phyloP scores from a whole-genome alignment of 208 protist species.

The Acanthamoeba healyi region DNA sequence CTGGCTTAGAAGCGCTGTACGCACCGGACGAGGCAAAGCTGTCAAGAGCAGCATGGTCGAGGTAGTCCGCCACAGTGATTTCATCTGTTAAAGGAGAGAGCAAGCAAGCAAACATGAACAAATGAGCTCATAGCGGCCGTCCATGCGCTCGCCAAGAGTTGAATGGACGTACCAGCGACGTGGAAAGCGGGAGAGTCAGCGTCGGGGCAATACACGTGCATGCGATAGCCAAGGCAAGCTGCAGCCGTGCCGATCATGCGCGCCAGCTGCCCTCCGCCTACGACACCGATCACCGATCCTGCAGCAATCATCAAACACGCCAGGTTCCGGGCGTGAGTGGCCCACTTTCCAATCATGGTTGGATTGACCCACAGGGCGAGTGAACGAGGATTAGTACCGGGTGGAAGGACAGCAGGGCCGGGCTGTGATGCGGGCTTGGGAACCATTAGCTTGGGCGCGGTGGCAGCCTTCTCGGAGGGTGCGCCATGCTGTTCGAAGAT shows the following conservation, averaged over 20 bases:
- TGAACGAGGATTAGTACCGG: no score
- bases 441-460: not conserved
- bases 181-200: slow-evolving; percentile 60
- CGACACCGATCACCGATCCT: slow-evolving; percentile 79
- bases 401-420: not conserved
- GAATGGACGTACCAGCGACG: slow-evolving; percentile 1
- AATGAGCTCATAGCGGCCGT: no score
- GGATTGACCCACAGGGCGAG: no score
- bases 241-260: slow-evolving; percentile 82
- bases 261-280: slow-evolving; percentile 83
- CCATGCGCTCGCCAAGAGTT: not conserved
- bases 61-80: slow-evolving; percentile 71
- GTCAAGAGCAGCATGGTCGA: slow-evolving; percentile 69
- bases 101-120: not conserved
- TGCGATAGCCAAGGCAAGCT: slow-evolving; percentile 62
- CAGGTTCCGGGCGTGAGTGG: not conserved
- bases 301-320: no score
- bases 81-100: slow-evolving; percentile 53
- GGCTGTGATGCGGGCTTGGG: not conserved
- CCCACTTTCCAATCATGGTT: no score
- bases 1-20: not conserved
- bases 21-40: slow-evolving; percentile 1
- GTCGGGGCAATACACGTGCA: slow-evolving; percentile 67
- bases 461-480: not conserved
- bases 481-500: not conserved